Percentiles rank a stretch among this genome's conserved stretches.
phyloP scores from a whole-genome alignment of 148 eudicot species.

The Linanthus parryae region DNA sequence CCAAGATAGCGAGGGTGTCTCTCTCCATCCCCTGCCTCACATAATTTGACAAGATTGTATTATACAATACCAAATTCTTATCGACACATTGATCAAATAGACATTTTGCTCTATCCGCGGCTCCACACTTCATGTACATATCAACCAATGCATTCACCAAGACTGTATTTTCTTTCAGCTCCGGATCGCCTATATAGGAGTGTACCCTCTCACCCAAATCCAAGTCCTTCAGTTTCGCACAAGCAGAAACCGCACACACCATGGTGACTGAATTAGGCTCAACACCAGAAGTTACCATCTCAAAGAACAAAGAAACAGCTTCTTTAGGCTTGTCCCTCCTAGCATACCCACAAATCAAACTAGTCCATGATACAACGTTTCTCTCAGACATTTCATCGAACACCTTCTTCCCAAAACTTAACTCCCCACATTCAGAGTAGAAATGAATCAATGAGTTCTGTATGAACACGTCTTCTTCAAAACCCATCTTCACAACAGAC shows the following conservation, averaged over 20 bases:
- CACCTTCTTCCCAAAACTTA: constrained; percentile 20
- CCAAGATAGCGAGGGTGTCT: constrained; percentile 19
- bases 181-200: constrained; percentile 9
- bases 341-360: constrained; percentile 33
- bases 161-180: constrained; percentile 9
- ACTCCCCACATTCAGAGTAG: constrained; percentile 26
- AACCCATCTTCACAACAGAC: constrained; percentile 22
- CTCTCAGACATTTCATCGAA: constrained; percentile 31
- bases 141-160: constrained; percentile 35
- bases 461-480: constrained; percentile 21
- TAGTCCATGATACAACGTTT: constrained; percentile 33
- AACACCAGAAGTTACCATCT: constrained; percentile 23
- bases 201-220: constrained; percentile 26
- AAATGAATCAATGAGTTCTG: constrained; percentile 27
- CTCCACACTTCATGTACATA: constrained; percentile 40
- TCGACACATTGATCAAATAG: constrained; percentile 17
- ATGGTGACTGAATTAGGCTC: constrained; percentile 26
- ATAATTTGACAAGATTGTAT: constrained; percentile 25
- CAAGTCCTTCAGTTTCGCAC: constrained; percentile 30
- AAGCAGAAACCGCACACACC: constrained; percentile 31
- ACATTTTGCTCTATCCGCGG: constrained; percentile 14
- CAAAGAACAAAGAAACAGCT: constrained; percentile 25
- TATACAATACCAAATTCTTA: constrained; percentile 22
- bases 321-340: constrained; percentile 14
- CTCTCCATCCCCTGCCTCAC: constrained; percentile 20